phyloP scores from a whole-genome alignment of 1,284 basidiomycete species.

The Fereydounia khargensis region DNA sequence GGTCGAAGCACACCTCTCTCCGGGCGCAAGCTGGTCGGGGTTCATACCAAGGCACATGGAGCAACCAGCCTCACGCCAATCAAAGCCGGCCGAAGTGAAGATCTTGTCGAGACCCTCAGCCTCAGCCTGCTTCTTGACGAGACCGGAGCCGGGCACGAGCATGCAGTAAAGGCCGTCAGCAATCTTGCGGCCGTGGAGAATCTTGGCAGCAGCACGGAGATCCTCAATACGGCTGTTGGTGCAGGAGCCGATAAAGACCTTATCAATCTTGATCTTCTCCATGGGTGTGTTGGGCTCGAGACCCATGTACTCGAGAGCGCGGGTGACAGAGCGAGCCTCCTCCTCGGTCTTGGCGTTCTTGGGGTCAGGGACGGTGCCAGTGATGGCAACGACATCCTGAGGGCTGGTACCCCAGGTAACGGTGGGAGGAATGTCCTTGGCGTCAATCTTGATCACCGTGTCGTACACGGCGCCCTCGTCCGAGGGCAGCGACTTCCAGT shows the following conservation, averaged over 20 bases:
- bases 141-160: conserved; percentile 55
- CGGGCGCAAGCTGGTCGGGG: conserved; percentile 54
- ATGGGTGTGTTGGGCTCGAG: conserved; percentile 49
- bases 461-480: conserved; percentile 53
- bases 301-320: conserved; percentile 55
- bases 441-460: conserved; percentile 47
- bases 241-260: conserved; percentile 57
- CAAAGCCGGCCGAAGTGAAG: conserved; percentile 55
- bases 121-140: conserved; percentile 56
- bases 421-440: conserved; percentile 53
- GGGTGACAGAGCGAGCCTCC: conserved; percentile 36
- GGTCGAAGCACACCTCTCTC: conserved; percentile 56
- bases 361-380: conserved; percentile 49
- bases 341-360: conserved; percentile 42
- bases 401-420: conserved; percentile 55
- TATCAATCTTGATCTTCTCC: conserved; percentile 56
- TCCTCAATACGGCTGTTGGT: conserved; percentile 57
- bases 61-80: conserved; percentile 57
- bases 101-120: conserved; percentile 57
- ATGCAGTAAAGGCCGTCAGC: conserved; percentile 49
- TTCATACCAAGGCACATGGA: conserved; percentile 58
- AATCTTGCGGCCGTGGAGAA: conserved; percentile 51
- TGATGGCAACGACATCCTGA: conserved; percentile 53
- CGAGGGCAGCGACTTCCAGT: conserved; percentile 51
- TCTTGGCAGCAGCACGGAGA: conserved; percentile 49